Evolutionary conservation across 1,284 basidiomycete species (phyloP).

Genomic region (Naganishia sp.): DNA sequence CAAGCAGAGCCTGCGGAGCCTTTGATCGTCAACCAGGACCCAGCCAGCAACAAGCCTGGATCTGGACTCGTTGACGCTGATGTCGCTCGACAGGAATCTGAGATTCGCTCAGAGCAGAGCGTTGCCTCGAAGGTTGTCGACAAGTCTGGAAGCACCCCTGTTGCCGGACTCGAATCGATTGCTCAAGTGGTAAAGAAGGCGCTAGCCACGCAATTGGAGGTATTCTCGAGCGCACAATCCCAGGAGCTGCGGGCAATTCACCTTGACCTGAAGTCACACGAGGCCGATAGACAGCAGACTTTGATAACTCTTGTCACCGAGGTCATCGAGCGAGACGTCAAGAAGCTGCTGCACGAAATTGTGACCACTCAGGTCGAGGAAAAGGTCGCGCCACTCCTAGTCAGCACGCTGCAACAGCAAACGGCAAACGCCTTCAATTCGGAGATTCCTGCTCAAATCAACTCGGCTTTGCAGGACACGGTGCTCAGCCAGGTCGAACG

Average conservation of each 20-base stretch:
- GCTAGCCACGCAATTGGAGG: conserved; percentile 8
- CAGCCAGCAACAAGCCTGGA: conserved; percentile 18
- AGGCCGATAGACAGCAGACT: conserved; percentile 23
- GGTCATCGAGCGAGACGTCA: conserved; percentile 21
- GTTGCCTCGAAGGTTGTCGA: neutral
- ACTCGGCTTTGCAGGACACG: conserved; percentile 23
- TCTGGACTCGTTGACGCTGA: conserved; percentile 17
- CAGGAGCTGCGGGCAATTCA: conserved; percentile 11
- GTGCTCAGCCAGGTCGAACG: conserved; percentile 31
- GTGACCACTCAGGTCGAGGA: conserved; percentile 20
- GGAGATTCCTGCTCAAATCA: conserved; percentile 15
- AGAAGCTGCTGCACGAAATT: conserved; percentile 16
- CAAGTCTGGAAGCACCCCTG: neutral
- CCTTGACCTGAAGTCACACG: conserved; percentile 12
- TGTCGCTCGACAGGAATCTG: conserved; percentile 15
- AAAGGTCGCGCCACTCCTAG: conserved; percentile 14
- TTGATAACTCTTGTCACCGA: conserved; percentile 8
- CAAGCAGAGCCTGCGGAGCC: neutral
- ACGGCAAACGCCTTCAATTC: conserved; percentile 19
- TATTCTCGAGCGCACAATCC: conserved; percentile 4
- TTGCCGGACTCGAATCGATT: neutral
- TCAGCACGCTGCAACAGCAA: conserved; percentile 11
- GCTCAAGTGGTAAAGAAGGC: conserved; percentile 4
- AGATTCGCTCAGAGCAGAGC: neutral
- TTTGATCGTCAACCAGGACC: conserved; percentile 12